Evolutionary conservation across 2,329 filamentous ascomycete species (phyloP).

Genomic region (Hypoxylon sp.): DNA sequence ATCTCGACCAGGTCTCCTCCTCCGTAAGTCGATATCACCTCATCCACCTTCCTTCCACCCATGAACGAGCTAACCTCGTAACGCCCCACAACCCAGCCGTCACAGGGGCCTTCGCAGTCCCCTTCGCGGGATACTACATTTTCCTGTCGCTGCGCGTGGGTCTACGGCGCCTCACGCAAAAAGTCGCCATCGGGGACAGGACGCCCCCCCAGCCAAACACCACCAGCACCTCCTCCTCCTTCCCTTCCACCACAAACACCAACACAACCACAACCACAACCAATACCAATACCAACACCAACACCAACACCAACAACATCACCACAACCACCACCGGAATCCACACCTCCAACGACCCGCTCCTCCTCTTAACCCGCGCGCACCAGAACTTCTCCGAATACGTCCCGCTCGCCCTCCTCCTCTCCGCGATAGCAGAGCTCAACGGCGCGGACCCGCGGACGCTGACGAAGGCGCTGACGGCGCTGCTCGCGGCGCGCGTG

Average conservation of each 20-base stretch:
- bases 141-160: conserved; percentile 18
- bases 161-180: conserved; percentile 4
- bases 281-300: neutral
- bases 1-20: conserved; percentile 3
- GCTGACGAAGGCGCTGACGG: neutral
- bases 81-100: conserved; percentile 16
- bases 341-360: conserved; percentile 13
- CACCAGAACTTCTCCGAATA: conserved; percentile 28
- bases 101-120: conserved; percentile 25
- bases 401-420: conserved; percentile 17
- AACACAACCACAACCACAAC: neutral
- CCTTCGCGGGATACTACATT: conserved; percentile 27
- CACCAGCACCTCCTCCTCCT: neutral
- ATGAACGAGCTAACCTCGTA: neutral
- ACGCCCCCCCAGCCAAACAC: neutral
- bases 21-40: conserved; percentile 12
- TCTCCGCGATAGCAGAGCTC: conserved; percentile 15
- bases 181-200: conserved; percentile 22
- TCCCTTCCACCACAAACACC: neutral
- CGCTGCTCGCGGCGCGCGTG: conserved; percentile 16
- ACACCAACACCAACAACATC: no score
- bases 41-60: neutral
- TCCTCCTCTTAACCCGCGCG: conserved; percentile 9
- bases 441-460: conserved; percentile 12
- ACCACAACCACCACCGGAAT: neutral